A percentile compares a stretch with the other conserved stretches of the same genome.
phyloP scores from a whole-genome alignment of 208 protist genomes.

The Trichomonas tenax region DNA sequence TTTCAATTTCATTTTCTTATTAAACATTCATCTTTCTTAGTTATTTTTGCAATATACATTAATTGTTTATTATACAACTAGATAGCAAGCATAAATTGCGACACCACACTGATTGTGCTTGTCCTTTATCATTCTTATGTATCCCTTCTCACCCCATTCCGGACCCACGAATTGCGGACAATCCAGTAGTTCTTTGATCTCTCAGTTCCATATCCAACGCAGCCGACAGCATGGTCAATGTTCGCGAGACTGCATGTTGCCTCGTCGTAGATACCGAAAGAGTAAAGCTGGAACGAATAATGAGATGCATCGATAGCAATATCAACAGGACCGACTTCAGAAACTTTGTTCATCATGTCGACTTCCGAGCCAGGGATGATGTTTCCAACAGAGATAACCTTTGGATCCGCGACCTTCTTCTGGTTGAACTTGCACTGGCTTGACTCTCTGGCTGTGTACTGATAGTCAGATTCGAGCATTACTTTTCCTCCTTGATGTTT shows the following conservation, averaged over 20 bases:
- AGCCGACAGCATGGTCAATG: constrained; percentile 31
- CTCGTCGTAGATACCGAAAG: constrained; percentile 30
- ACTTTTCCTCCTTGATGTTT: not conserved
- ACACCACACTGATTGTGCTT: constrained; percentile 37
- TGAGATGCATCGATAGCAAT: constrained; percentile 33
- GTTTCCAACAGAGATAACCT: constrained; percentile 19
- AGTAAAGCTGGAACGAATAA: constrained; percentile 33
- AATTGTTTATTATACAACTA: no score
- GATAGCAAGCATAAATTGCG: no score
- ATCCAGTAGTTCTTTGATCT: constrained; percentile 15
- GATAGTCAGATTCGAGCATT: not conserved
- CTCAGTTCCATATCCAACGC: constrained; percentile 17
- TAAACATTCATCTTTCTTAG: no score
- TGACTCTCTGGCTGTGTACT: not conserved
- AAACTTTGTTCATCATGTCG: constrained; percentile 8
- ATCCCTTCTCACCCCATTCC: constrained; percentile 37
- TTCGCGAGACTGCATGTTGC: not conserved
- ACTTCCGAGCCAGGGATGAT: constrained; percentile 16
- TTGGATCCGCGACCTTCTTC: not conserved
- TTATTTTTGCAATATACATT: no score
- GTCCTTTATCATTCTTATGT: constrained; percentile 24
- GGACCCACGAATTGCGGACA: constrained; percentile 43
- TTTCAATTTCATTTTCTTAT: no score
- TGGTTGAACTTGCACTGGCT: not conserved
- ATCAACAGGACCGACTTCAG: not conserved